Conservation (phyloP, 345 rosid species). For the Arabidopsis suecica region DNA sequence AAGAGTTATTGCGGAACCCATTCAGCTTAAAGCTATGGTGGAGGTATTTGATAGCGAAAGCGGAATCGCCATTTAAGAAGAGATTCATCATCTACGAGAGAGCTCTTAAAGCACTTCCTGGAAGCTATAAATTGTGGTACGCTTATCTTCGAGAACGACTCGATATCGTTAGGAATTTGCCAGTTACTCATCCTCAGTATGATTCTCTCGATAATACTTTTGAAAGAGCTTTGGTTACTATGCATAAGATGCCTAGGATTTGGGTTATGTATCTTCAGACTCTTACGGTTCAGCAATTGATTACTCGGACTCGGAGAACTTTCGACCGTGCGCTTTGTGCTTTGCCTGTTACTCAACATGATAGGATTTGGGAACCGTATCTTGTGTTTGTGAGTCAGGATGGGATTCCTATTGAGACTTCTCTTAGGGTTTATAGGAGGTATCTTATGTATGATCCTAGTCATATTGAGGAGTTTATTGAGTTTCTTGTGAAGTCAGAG, state of each 20-base stretch:
- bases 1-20: constrained; percentile 84
- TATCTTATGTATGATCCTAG: constrained; percentile 92
- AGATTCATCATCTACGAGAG: constrained; percentile 83
- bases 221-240: constrained; percentile 83
- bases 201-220: constrained; percentile 87
- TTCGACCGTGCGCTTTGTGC: constrained; percentile 92
- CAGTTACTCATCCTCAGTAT: constrained; percentile 66
- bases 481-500: constrained; percentile 77
- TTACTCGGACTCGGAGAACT: constrained; percentile 62
- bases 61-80: constrained; percentile 72
- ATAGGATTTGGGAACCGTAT: constrained; percentile 90
- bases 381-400: constrained; percentile 83
- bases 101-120: constrained; percentile 84
- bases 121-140: constrained; percentile 89
- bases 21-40: constrained; percentile 93
- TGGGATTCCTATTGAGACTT: constrained; percentile 92
- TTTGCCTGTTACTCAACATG: constrained; percentile 88
- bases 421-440: constrained; percentile 88
- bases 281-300: constrained; percentile 64
- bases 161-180: constrained; percentile 69
- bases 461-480: constrained; percentile 89
- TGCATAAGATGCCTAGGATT: constrained; percentile 96
- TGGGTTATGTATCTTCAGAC: constrained; percentile 85
- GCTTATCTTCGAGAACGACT: constrained; percentile 88
- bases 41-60: constrained; percentile 79